Conservation (phyloP, 768 basidiomycete genomes). For the Lanmaoa rubissima region DNA sequence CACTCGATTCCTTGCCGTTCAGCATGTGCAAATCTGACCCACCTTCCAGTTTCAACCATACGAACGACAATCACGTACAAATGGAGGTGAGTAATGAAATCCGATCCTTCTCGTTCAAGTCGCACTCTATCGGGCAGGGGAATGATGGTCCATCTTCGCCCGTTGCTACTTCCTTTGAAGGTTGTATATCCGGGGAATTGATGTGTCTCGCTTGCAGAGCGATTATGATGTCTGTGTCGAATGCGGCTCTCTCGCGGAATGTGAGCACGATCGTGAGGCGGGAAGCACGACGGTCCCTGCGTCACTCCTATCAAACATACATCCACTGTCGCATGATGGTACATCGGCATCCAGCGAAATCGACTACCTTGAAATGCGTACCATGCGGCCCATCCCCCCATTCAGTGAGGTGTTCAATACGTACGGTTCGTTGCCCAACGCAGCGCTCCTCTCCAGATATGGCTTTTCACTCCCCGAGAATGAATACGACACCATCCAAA, state of each 20-base stretch:
- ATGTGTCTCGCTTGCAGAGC: constrained; percentile 41
- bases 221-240: constrained; percentile 71
- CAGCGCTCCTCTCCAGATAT: constrained; percentile 64
- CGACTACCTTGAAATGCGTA: constrained; percentile 65
- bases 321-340: constrained; percentile 15
- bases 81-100: constrained; percentile 53
- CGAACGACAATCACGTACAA: constrained; percentile 66
- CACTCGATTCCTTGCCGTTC: background rate
- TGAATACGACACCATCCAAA: constrained; percentile 55
- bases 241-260: constrained; percentile 69
- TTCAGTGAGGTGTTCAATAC: constrained; percentile 71
- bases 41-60: constrained; percentile 66
- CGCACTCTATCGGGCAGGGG: constrained; percentile 20
- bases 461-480: constrained; percentile 76
- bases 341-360: constrained; percentile 22
- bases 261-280: constrained; percentile 56
- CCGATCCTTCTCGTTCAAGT: constrained; percentile 14
- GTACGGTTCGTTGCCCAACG: constrained; percentile 67
- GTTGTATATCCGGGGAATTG: constrained; percentile 5
- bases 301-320: background rate
- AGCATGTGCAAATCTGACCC: constrained; percentile 15
- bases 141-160: constrained; percentile 1
- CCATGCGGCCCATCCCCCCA: constrained; percentile 48
- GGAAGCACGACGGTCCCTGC: constrained; percentile 1
- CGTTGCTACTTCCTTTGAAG: constrained; percentile 1